Percentiles rank a stretch among this genome's conserved stretches.
Conservation (phyloP, 768 basidiomycete species). For the Daedalea quercina region DNA sequence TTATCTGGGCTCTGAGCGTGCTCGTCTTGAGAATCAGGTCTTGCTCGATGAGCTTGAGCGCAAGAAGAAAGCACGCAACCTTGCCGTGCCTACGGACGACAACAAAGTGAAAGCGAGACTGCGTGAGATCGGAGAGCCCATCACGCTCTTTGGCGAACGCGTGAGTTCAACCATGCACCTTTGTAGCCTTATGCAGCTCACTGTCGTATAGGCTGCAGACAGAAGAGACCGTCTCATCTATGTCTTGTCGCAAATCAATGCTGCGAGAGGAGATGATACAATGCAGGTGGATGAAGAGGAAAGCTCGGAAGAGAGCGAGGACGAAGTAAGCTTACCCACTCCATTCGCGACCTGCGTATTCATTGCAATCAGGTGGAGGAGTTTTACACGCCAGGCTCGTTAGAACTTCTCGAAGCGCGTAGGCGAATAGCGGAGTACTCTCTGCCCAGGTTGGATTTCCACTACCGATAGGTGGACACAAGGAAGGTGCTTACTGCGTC, state of each 20-base stretch:
- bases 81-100: slow-evolving; percentile 98
- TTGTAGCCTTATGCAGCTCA: not conserved
- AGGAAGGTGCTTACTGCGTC: slow-evolving; percentile 71
- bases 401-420: slow-evolving; percentile 81
- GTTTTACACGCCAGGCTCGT: slow-evolving; percentile 89
- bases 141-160: slow-evolving; percentile 95
- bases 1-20: slow-evolving; percentile 68
- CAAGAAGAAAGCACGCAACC: slow-evolving; percentile 88
- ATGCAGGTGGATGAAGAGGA: slow-evolving; percentile 70
- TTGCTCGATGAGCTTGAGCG: slow-evolving; percentile 95
- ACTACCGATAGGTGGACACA: slow-evolving; percentile 40
- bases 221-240: slow-evolving; percentile 92
- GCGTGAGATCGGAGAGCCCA: slow-evolving; percentile 92
- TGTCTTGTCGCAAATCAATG: slow-evolving; percentile 89
- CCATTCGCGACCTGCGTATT: not conserved
- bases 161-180: slow-evolving; percentile 50
- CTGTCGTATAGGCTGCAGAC: slow-evolving; percentile 71
- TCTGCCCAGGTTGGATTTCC: slow-evolving; percentile 84
- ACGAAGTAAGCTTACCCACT: slow-evolving; percentile 46
- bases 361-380: slow-evolving; percentile 68
- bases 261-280: slow-evolving; percentile 76
- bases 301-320: slow-evolving; percentile 65
- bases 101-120: slow-evolving; percentile 84
- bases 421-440: slow-evolving; percentile 89
- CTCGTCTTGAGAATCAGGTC: slow-evolving; percentile 74